phyloP scores from a whole-genome alignment of 345 rosid genomes.

The Anacardium occidentale region DNA sequence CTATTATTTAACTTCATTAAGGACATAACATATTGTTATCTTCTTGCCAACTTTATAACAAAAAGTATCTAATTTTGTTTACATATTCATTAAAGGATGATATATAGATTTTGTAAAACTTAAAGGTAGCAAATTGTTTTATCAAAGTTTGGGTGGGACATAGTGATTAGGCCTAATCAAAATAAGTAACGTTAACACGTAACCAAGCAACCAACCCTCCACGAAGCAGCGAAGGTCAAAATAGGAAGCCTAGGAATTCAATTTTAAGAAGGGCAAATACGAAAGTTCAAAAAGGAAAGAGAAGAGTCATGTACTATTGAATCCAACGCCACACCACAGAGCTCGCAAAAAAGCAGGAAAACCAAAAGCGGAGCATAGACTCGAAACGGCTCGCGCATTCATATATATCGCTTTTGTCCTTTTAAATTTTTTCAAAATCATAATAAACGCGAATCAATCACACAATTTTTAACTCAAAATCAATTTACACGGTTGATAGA shows the following conservation, averaged over 20 bases:
- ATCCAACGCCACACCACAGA: constrained; percentile 18
- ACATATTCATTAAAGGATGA: too few relatives aligned
- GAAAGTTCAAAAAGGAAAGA: neutral
- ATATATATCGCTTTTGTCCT: neutral
- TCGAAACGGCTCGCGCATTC: too few relatives aligned
- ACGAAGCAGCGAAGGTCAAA: neutral
- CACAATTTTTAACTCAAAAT: neutral
- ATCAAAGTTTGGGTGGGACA: too few relatives aligned
- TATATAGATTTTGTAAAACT: too few relatives aligned
- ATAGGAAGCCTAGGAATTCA: neutral
- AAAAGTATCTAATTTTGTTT: too few relatives aligned
- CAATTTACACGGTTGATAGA: neutral
- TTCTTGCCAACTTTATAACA: too few relatives aligned
- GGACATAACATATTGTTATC: too few relatives aligned
- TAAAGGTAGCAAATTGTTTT: too few relatives aligned
- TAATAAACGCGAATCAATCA: neutral
- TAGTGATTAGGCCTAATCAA: too few relatives aligned
- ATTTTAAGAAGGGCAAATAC: constrained; percentile 13
- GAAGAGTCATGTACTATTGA: neutral
- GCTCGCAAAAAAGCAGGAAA: constrained; percentile 17
- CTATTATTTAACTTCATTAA: too few relatives aligned
- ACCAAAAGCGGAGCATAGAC: neutral
- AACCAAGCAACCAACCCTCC: neutral
- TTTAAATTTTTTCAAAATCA: too few relatives aligned
- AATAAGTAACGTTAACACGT: too few relatives aligned